These are phyloP conservation scores for Phytopythium chamaehyphon DNA, from an alignment of 352 stramenopile species.

Conservation along the genomic window DNA sequence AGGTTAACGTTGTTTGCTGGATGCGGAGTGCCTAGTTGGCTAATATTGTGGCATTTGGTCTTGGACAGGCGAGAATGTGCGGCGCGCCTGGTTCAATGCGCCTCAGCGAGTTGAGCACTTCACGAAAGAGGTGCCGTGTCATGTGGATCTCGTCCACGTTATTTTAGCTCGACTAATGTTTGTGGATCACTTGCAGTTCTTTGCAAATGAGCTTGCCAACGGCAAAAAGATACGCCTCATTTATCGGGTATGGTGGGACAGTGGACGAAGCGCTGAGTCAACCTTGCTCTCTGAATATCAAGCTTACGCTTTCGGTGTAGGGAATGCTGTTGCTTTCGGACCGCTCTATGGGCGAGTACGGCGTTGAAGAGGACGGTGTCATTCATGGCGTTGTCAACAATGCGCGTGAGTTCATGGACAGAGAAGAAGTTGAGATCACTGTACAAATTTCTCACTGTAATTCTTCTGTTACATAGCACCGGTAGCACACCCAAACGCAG, in stretches of 20 bases:
- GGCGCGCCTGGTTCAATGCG: slow-evolving; percentile 53
- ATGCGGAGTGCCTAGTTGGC: neutral
- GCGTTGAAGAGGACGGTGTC: slow-evolving; percentile 69
- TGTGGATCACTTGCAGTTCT: slow-evolving; percentile 64
- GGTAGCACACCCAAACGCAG: slow-evolving; percentile 34
- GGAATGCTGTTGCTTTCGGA: slow-evolving; percentile 64
- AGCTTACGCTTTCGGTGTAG: slow-evolving; percentile 9
- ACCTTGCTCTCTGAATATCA: neutral
- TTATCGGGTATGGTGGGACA: slow-evolving; percentile 64
- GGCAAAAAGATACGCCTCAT: slow-evolving; percentile 70
- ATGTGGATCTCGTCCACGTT: neutral
- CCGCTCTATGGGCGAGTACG: slow-evolving; percentile 70
- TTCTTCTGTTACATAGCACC: slow-evolving; percentile 24
- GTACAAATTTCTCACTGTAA: slow-evolving; percentile 6
- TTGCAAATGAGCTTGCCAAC: slow-evolving; percentile 40
- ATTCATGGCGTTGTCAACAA: slow-evolving; percentile 77
- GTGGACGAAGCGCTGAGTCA: too few species aligned
- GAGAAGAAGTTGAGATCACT: too few species aligned
- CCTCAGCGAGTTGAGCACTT: slow-evolving; percentile 69
- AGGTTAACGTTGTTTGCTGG: neutral
- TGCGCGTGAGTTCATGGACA: slow-evolving; percentile 34
- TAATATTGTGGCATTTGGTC: neutral
- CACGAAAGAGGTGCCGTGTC: slow-evolving; percentile 26
- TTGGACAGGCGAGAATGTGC: slow-evolving; percentile 37
- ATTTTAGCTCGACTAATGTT: too few species aligned